phyloP scores from a whole-genome alignment of 805 yeast genomes.

The Lachancea kluyveri region DNA sequence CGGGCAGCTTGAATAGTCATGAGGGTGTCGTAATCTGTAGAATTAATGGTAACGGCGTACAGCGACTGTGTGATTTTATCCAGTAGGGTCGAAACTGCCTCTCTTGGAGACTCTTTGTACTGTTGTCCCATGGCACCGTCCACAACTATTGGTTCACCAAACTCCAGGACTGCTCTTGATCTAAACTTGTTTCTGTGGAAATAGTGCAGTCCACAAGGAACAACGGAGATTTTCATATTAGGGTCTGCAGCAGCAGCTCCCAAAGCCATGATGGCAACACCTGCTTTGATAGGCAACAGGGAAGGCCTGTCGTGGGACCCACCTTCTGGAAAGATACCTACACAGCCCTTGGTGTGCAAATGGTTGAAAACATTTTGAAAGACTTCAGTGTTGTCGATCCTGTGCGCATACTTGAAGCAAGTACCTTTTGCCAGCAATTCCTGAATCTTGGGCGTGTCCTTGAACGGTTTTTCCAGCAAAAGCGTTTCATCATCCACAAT shows the following conservation, averaged over 20 bases:
- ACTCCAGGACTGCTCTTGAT: slow-evolving; percentile 89
- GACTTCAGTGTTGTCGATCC: slow-evolving; percentile 76
- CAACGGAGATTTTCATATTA: slow-evolving; percentile 68
- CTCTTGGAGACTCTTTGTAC: slow-evolving; percentile 64
- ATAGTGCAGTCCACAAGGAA: slow-evolving; percentile 94
- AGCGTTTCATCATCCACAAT: slow-evolving; percentile 70
- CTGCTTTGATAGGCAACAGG: slow-evolving; percentile 86
- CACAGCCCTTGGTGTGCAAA: slow-evolving; percentile 67
- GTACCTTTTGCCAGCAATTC: slow-evolving; percentile 51
- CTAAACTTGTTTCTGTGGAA: slow-evolving; percentile 92
- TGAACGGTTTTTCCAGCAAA: slow-evolving; percentile 60
- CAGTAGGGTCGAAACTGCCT: slow-evolving; percentile 66
- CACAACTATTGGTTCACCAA: slow-evolving; percentile 80
- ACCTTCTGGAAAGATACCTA: slow-evolving; percentile 96
- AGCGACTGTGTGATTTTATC: slow-evolving; percentile 70
- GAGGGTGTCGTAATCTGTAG: slow-evolving; percentile 87
- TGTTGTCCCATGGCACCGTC: slow-evolving; percentile 50
- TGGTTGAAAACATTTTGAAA: slow-evolving; percentile 80
- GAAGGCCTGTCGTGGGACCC: slow-evolving; percentile 96
- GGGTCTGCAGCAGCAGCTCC: slow-evolving; percentile 85
- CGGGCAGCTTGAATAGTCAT: slow-evolving; percentile 94
- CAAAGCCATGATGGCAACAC: slow-evolving; percentile 95
- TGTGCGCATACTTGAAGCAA: slow-evolving; percentile 65
- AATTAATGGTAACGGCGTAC: slow-evolving; percentile 84
- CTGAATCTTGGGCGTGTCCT: slow-evolving; percentile 38